These are phyloP conservation scores for Pichia paraexigua DNA, from an alignment of 805 yeast genomes.

Conservation along the genomic window DNA sequence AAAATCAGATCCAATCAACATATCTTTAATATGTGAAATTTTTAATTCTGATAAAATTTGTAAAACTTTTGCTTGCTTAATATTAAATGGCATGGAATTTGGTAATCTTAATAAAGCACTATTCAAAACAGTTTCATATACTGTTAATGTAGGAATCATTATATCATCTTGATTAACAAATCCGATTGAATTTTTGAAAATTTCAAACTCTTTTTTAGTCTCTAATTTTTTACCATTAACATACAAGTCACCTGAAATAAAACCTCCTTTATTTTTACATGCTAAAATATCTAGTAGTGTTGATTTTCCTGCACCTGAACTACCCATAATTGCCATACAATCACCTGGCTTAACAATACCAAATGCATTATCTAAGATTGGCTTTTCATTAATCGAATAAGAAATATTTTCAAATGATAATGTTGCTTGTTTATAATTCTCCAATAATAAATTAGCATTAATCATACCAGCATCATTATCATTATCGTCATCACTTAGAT, in stretches of 20 bases:
- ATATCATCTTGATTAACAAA: conserved; percentile 96
- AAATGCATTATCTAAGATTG: conserved; percentile 53
- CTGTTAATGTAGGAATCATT: conserved; percentile 86
- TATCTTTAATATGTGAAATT: conserved; percentile 73
- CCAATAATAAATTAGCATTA: conserved; percentile 32
- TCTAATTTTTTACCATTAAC: conserved; percentile 58
- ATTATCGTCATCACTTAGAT: conserved; percentile 21
- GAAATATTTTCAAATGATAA: conserved; percentile 68
- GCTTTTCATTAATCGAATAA: conserved; percentile 47
- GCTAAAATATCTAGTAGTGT: conserved; percentile 89
- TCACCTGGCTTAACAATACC: conserved; percentile 84
- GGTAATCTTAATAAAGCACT: conserved; percentile 89
- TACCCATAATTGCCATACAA: conserved; percentile 94
- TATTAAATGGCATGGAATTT: conserved; percentile 57
- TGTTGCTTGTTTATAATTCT: conserved; percentile 57
- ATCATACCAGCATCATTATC: conserved; percentile 26
- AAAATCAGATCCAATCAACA: conserved; percentile 81
- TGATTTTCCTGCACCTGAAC: conserved; percentile 98
- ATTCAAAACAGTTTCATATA: conserved; percentile 88
- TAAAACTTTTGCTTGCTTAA: conserved; percentile 70
- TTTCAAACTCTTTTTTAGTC: conserved; percentile 26
- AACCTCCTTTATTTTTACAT: conserved; percentile 75
- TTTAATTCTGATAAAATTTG: conserved; percentile 84
- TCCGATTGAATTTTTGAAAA: conserved; percentile 66
- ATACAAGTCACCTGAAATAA: conserved; percentile 53